Conservation (phyloP, 441 rosid genomes). For the Mallotus japonicus region DNA sequence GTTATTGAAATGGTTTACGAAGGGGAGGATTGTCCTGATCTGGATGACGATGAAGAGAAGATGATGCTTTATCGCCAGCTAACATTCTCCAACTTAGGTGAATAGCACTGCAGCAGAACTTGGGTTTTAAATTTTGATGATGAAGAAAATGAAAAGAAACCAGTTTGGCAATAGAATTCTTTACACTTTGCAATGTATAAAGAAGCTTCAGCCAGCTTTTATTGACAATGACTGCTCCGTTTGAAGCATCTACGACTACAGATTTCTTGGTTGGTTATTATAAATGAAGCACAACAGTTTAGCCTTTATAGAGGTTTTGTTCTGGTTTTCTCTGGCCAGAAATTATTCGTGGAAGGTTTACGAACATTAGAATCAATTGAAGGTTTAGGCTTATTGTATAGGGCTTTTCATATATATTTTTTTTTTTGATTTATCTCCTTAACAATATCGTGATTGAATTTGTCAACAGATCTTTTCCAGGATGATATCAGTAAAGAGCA, state of each 20-base stretch:
- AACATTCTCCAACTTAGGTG: slow-evolving; percentile 36
- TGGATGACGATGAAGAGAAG: slow-evolving; percentile 50
- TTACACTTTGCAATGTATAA: not conserved
- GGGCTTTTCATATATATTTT: not conserved
- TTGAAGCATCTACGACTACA: not conserved
- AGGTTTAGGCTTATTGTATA: not conserved
- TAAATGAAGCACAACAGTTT: not conserved
- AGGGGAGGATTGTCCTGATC: slow-evolving; percentile 32
- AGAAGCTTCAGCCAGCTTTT: slow-evolving; percentile 2
- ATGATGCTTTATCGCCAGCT: slow-evolving; percentile 41
- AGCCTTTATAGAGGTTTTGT: not conserved
- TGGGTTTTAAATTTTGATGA: slow-evolving; percentile 5
- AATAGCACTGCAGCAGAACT: slow-evolving; percentile 8
- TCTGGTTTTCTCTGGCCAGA: not conserved
- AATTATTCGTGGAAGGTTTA: not conserved
- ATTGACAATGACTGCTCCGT: not conserved
- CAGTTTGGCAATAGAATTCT: not conserved
- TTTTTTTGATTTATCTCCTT: not conserved
- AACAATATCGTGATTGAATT: not conserved
- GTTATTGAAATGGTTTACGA: slow-evolving; percentile 29
- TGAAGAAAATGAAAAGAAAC: slow-evolving; percentile 16
- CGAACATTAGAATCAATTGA: not conserved
- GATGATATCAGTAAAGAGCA: not conserved
- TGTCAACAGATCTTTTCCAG: not conserved
- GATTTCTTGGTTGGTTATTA: not conserved